Evolutionary conservation across 2,329 filamentous ascomycete genomes (phyloP), one percentile per base, ranked within the genome.

Genomic region (Penicillium vulpinum): DNA sequence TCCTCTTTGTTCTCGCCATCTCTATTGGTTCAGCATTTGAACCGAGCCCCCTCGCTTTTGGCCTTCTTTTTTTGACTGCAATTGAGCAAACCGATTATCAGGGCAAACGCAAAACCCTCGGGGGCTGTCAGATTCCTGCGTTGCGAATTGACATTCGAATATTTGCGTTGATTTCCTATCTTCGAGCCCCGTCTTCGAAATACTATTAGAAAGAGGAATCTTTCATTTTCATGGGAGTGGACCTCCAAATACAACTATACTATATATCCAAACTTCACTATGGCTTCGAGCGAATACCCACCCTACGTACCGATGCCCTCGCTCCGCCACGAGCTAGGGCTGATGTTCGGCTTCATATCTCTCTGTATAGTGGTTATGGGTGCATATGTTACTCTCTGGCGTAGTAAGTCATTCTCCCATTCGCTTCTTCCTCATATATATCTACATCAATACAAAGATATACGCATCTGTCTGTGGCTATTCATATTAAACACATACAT

Each of bases 341-440:
- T 76, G 29, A 70, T 76, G 61, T 74, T 76, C 57, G 75, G 66
- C 18, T 77, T 77, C 51, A 62, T 76, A 2, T 64, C 51, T 22
- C 67, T 70, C 5, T 73, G 65, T 47, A 46, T 72, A 35, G 56
- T 74, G 10, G 72, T 69, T 6, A 72, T 76, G 57, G 69, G 43
- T 0, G 54, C 70, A 3, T 77, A 77, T 47, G 65, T 68, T 24
- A 49, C 70, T 38, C 54, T 74, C 44, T 77, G 74, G 74, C 63
- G 68, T 31, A 60, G 72, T 75, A 57, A 46, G 64, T 64, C 22
- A 36, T 38, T 16, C 24, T 9, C 18, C 35, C 21, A 22, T 31
- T 9, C 44, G 18, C 26, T 38, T 22, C 41, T 18, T n/a, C n/a
- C 18, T 16, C 15, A 16, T 15, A 9, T 10, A 11, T 22, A 4